Base-by-base conservation (phyloP, 306 rosid genomes). In the Lathyrus oleraceus region DNA sequence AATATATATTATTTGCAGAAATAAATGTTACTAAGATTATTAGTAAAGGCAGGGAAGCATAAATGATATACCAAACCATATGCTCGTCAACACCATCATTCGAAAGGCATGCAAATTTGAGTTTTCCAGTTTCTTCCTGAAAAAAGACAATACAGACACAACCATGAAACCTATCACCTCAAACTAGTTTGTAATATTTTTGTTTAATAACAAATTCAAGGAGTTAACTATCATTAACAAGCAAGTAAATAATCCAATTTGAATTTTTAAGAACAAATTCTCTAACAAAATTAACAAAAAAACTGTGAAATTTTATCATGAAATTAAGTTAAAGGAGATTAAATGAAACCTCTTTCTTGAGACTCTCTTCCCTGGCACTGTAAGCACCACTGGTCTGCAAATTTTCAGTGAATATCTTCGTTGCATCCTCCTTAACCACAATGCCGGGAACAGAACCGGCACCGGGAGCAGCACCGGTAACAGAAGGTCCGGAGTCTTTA, bases 351-450 rank as follows among this genome's bases (percentile, higher is more conserved):
- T 94, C 99, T 81, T 85, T 87, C 66, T 85, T 94, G 65, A 91
- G 82, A 70, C 74, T 82, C 82, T 91, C 99, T 76, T 94, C 99
- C 78, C 99, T 80, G 1, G 99, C 97, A 62, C 83, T 84, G 59
- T 94, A 94, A 51, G 99, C 99, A 51, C 99, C 99, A 74, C 97
- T 94, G 2, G 97, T 83, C 85, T 88, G 97, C 60, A 94, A 69
- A 89, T 86, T 94, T 73, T 94, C 99, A 1, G 99, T 88, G 72
- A 87, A 87, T 14, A 94, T 91, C 82, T 88, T 94, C 19, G 91
- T 71, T 0, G 87, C 81, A 39, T 94, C 99, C 68, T 94, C 97
- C 82, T 94, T 91, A 58, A 83, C 90, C 75, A 82, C 87, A 19
- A 91, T 86, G 43, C 97, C 95, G 17, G 92, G 72, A 13, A 72